phyloP scores from a whole-genome alignment of 2,329 filamentous ascomycete species.

The Thermothelomyces thermophilus region DNA sequence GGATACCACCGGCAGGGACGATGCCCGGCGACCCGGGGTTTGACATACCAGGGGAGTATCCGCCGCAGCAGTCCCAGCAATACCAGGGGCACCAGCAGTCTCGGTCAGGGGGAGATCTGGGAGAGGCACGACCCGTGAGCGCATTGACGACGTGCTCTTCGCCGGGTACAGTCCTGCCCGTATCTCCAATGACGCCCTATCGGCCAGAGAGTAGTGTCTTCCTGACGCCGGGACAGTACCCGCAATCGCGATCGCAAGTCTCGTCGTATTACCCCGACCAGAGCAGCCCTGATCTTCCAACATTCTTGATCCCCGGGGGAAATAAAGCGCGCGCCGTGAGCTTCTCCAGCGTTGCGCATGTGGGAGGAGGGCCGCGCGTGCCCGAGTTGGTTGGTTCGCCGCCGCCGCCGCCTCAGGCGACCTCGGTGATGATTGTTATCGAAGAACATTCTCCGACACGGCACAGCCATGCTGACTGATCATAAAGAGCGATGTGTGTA shows the following conservation, averaged over 20 bases:
- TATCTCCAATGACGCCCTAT: constrained; percentile 12
- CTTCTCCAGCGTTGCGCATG: constrained; percentile 9
- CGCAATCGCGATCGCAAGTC: background rate
- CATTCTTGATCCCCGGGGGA: constrained; percentile 20
- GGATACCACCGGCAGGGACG: constrained; percentile 4
- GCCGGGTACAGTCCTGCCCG: constrained; percentile 11
- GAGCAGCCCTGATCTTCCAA: constrained; percentile 10
- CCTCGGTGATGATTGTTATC: constrained; percentile 3
- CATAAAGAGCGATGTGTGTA: background rate
- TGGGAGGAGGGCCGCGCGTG: background rate
- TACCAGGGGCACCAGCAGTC: background rate
- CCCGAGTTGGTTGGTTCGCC: constrained; percentile 7
- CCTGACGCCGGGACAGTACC: background rate
- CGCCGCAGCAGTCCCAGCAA: background rate
- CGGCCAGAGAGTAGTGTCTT: constrained; percentile 2
- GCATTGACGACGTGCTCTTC: constrained; percentile 4
- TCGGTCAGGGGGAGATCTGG: background rate
- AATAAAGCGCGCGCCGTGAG: constrained; percentile 15
- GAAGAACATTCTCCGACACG: background rate
- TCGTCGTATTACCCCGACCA: constrained; percentile 2
- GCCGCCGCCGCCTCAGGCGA: constrained; percentile 1
- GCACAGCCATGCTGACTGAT: background rate
- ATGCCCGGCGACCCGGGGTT: background rate
- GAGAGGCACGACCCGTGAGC: constrained; percentile 8
- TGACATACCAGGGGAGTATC: background rate